A percentile compares a stretch with the other conserved stretches of the same genome.
phyloP scores from a whole-genome alignment of 2,329 filamentous ascomycete species.

The Beauveria sp. region DNA sequence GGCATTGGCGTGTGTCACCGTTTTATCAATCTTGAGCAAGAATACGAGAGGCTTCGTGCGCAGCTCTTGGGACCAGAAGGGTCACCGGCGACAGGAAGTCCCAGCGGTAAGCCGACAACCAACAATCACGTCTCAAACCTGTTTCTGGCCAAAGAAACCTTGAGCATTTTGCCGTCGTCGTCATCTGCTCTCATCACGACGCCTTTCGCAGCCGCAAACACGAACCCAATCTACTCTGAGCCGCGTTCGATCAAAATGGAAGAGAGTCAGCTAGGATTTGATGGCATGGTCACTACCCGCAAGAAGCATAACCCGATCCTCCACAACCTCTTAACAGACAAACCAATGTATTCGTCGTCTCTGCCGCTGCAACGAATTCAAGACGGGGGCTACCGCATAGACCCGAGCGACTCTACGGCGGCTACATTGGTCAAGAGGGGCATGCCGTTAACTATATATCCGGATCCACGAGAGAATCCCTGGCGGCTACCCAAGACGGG shows the following conservation, averaged over 20 bases:
- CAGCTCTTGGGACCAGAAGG: conserved; percentile 42
- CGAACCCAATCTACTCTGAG: conserved; percentile 28
- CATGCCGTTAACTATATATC: conserved; percentile 79
- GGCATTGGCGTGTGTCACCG: conserved; percentile 28
- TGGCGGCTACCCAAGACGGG: conserved; percentile 63
- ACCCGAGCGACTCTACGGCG: conserved; percentile 23
- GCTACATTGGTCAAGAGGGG: conserved; percentile 87
- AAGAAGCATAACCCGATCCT: conserved; percentile 73
- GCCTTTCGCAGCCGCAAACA: conserved; percentile 66
- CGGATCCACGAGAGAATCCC: conserved; percentile 59
- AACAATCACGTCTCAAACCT: conserved; percentile 61
- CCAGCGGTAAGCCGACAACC: conserved; percentile 19
- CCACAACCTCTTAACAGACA: conserved; percentile 92
- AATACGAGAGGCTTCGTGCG: conserved; percentile 62
- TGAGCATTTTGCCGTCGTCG: conserved; percentile 71
- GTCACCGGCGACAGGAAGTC: conserved; percentile 25
- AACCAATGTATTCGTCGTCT: conserved; percentile 86
- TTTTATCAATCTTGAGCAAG: conserved; percentile 91
- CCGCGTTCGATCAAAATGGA: conserved; percentile 29
- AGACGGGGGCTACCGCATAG: conserved; percentile 26
- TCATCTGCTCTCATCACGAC: conserved; percentile 88
- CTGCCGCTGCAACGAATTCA: conserved; percentile 63
- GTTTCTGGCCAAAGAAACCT: conserved; percentile 57
- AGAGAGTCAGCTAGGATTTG: conserved; percentile 44
- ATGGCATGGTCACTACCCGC: conserved; percentile 46